Conservation (phyloP, 2,329 filamentous ascomycete species). For the Cercospora sojina region DNA sequence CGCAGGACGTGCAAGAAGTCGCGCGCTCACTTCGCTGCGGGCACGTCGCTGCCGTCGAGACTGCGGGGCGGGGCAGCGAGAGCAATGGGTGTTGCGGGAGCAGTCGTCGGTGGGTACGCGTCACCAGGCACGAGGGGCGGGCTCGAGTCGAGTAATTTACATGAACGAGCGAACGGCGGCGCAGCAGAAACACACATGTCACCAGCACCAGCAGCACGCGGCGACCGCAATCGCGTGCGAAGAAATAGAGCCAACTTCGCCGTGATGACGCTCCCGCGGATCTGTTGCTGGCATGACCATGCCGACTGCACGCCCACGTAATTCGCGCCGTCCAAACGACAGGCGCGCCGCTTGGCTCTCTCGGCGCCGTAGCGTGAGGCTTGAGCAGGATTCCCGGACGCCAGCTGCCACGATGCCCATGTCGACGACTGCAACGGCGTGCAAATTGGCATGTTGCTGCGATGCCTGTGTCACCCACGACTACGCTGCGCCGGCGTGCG, state of each 20-base stretch:
- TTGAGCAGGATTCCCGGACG: constrained; percentile 1
- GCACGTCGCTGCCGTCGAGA: background rate
- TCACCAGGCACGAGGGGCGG: background rate
- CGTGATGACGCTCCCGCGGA: constrained; percentile 2
- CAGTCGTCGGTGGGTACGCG: background rate
- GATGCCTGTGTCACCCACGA: background rate
- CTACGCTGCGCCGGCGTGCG: background rate
- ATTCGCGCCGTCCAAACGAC: background rate
- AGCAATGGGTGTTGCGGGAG: background rate
- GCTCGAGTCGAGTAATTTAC: background rate
- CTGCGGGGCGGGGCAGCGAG: background rate
- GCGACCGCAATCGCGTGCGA: background rate
- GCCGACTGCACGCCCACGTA: background rate
- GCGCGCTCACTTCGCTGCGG: background rate
- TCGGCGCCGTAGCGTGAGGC: background rate
- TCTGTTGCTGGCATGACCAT: constrained; percentile 3
- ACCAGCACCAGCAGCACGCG: background rate
- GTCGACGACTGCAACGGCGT: background rate
- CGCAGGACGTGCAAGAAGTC: background rate
- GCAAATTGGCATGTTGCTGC: background rate
- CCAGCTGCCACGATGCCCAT: background rate
- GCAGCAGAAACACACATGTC: background rate
- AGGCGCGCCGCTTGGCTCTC: constrained; percentile 2
- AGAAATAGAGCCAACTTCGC: background rate
- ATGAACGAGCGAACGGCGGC: background rate